Evolutionary conservation across 345 rosid species (phyloP).

Genomic region (Xanthoceras sorbifolium): DNA sequence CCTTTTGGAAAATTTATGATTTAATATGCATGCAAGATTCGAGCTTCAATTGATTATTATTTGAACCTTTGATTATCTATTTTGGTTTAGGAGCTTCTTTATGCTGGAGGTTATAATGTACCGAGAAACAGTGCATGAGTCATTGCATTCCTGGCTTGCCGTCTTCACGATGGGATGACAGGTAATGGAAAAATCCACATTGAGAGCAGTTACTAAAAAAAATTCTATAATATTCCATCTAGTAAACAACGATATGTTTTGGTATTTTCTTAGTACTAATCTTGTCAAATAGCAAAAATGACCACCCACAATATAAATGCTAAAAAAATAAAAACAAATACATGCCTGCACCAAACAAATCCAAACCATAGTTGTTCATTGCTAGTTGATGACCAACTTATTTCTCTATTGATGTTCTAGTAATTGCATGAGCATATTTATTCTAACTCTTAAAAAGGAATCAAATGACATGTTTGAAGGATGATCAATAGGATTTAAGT

Average conservation of each 20-base stretch:
- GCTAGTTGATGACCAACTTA: neutral
- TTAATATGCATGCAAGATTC: neutral
- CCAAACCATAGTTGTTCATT: neutral
- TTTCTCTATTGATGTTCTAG: neutral
- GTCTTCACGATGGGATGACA: slow-evolving; percentile 96
- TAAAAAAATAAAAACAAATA: neutral
- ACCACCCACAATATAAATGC: neutral
- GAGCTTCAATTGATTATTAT: neutral
- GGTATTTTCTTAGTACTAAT: neutral
- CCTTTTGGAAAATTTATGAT: neutral
- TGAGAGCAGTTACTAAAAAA: neutral
- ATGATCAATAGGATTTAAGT: neutral
- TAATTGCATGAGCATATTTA: neutral
- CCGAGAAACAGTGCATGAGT: slow-evolving; percentile 92
- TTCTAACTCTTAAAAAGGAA: neutral
- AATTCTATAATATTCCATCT: neutral
- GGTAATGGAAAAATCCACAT: slow-evolving; percentile 42
- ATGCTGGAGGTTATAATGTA: slow-evolving; percentile 76
- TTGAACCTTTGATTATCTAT: slow-evolving; percentile 17
- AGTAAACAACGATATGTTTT: neutral
- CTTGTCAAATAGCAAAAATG: neutral
- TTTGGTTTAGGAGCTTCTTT: slow-evolving; percentile 69
- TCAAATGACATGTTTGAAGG: neutral
- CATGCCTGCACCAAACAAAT: neutral
- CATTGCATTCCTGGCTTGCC: slow-evolving; percentile 75